A percentile compares a stretch with the other conserved stretches of the same genome.
Conservation (phyloP, 2,329 filamentous ascomycete genomes). For the Fusarium odoratissimum region DNA sequence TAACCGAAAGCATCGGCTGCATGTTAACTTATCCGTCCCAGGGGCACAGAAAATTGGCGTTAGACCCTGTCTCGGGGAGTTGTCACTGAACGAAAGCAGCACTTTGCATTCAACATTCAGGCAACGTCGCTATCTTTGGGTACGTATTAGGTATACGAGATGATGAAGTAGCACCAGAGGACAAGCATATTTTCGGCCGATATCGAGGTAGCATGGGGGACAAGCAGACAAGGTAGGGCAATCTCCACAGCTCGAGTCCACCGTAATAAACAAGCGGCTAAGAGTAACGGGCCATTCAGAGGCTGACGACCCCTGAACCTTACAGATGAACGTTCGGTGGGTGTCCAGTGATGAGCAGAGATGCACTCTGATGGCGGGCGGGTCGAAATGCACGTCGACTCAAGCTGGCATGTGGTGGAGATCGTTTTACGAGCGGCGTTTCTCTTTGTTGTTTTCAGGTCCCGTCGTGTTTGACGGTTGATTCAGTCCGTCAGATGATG, state of each 20-base stretch:
- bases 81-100: conserved; percentile 8
- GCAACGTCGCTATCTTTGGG: background rate
- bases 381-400: conserved; percentile 7
- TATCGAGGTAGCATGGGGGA: conserved; percentile 1
- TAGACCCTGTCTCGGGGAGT: conserved; percentile 12
- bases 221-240: background rate
- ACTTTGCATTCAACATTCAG: background rate
- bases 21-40: conserved; percentile 24
- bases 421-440: background rate
- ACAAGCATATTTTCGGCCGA: conserved; percentile 35
- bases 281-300: conserved; percentile 26
- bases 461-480: background rate
- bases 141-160: background rate
- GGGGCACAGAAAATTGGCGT: conserved; percentile 19
- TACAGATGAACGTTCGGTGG: conserved; percentile 30
- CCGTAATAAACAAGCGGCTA: conserved; percentile 33
- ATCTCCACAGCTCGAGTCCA: conserved; percentile 26
- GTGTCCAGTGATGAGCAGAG: conserved; percentile 23
- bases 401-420: conserved; percentile 17
- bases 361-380: conserved; percentile 18
- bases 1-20: conserved; percentile 17
- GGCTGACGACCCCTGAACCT: conserved; percentile 28
- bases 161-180: conserved; percentile 11
- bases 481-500: conserved; percentile 3
- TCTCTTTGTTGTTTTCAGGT: conserved; percentile 13